Conservation (phyloP, 805 yeast genomes). For the Isabelozyma heimii region DNA sequence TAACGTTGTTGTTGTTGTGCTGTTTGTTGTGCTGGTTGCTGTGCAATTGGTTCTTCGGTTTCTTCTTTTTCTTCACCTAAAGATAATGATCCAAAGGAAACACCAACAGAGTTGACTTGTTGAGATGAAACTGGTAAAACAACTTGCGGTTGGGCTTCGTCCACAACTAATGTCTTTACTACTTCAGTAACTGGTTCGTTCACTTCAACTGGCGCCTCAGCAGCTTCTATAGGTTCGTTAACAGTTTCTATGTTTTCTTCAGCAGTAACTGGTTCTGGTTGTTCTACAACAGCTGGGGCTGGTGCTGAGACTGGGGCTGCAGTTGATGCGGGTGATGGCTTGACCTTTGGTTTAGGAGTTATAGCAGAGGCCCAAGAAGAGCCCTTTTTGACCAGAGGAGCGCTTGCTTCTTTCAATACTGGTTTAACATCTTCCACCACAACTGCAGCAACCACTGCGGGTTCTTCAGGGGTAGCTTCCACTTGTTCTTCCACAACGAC, state of each 20-base stretch:
- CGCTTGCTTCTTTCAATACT: constrained; percentile 34
- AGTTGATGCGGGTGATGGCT: constrained; percentile 25
- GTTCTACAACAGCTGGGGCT: constrained; percentile 61
- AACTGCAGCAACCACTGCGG: constrained; percentile 5
- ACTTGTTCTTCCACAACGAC: constrained; percentile 7
- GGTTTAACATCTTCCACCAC: constrained; percentile 15
- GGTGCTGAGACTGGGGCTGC: constrained; percentile 24
- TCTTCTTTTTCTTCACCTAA: constrained; percentile 35
- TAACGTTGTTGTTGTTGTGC: constrained; percentile 11
- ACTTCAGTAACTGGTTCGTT: constrained; percentile 8
- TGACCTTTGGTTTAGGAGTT: constrained; percentile 47
- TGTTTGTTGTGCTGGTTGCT: constrained; percentile 4
- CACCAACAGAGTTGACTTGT: constrained; percentile 49
- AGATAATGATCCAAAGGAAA: constrained; percentile 61
- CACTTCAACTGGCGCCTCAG: constrained; percentile 13
- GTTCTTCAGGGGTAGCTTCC: not conserved
- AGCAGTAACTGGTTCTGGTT: constrained; percentile 57
- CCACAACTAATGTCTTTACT: constrained; percentile 14
- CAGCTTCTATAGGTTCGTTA: constrained; percentile 64
- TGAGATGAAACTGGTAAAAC: constrained; percentile 53
- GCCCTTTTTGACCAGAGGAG: constrained; percentile 48
- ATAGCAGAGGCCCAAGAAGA: constrained; percentile 71
- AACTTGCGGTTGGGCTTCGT: constrained; percentile 36
- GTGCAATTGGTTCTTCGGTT: constrained; percentile 8
- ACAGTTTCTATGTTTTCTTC: constrained; percentile 5